Percentiles rank a stretch among this genome's conserved stretches.
These are phyloP conservation scores for Penicillium sp. DNA, from an alignment of 2,329 filamentous ascomycete species.

Conservation along the genomic window DNA sequence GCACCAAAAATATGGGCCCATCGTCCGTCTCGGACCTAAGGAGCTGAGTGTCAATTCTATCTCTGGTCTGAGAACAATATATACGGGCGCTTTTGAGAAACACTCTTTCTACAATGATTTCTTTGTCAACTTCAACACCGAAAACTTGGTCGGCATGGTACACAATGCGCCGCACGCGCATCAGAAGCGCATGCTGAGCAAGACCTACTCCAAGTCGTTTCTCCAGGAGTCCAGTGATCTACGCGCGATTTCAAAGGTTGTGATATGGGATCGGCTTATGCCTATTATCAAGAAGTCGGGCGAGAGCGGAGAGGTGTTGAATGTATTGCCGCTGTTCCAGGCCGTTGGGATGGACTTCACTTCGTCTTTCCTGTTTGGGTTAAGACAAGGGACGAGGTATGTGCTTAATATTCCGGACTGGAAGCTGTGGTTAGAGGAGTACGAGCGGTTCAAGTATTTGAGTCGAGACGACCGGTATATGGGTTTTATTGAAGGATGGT, in stretches of 20 bases:
- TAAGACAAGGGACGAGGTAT: constrained; percentile 57
- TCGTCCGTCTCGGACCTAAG: constrained; percentile 60
- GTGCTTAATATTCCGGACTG: constrained; percentile 53
- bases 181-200: constrained; percentile 69
- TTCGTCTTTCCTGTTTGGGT: constrained; percentile 66
- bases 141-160: constrained; percentile 65
- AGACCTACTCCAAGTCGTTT: constrained; percentile 72
- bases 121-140: constrained; percentile 62
- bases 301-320: constrained; percentile 27
- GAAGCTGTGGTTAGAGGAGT: constrained; percentile 61
- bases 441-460: constrained; percentile 60
- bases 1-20: constrained; percentile 54
- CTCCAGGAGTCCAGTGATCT: constrained; percentile 59
- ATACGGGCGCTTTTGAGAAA: constrained; percentile 68
- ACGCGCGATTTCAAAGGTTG: constrained; percentile 50
- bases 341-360: constrained; percentile 71
- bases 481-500: constrained; percentile 63
- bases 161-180: constrained; percentile 59
- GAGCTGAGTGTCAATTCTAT: constrained; percentile 66
- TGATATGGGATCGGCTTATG: constrained; percentile 59
- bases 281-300: constrained; percentile 45
- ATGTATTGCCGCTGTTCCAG: constrained; percentile 61
- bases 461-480: constrained; percentile 56
- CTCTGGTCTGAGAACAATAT: constrained; percentile 57
- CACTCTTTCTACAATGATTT: constrained; percentile 62